Conservation (phyloP, 2,329 filamentous ascomycete species). For the Periconia digitata region DNA sequence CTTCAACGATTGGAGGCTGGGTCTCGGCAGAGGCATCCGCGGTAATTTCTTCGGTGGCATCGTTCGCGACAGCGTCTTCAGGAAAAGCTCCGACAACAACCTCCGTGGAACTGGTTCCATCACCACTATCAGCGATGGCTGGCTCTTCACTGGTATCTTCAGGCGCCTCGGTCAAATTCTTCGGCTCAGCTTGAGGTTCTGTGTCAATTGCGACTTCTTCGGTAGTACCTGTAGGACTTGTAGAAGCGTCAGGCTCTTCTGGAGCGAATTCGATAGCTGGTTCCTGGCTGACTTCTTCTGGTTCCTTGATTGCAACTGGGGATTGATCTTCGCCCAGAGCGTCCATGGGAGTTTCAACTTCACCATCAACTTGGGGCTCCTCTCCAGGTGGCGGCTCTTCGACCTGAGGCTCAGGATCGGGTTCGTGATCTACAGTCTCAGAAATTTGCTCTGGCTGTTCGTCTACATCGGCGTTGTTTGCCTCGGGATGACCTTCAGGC, state of each 20-base stretch:
- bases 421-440: slow-evolving; percentile 18
- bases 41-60: slow-evolving; percentile 5
- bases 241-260: slow-evolving; percentile 10
- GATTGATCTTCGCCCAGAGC: slow-evolving; percentile 24
- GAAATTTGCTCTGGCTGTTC: slow-evolving; percentile 24
- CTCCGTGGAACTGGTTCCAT: neutral
- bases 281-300: slow-evolving; percentile 26
- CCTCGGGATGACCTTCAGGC: neutral
- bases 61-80: neutral
- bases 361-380: too few relatives aligned
- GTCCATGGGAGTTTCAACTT: slow-evolving; percentile 34
- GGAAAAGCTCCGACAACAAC: neutral
- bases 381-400: too few relatives aligned
- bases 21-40: too few relatives aligned
- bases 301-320: slow-evolving; percentile 25
- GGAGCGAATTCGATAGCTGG: slow-evolving; percentile 3
- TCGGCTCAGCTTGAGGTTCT: neutral
- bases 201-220: slow-evolving; percentile 2
- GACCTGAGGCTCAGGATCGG: too few relatives aligned
- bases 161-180: neutral
- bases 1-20: neutral
- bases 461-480: slow-evolving; percentile 26
- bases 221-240: slow-evolving; percentile 9
- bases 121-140: too few relatives aligned
- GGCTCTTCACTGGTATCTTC: neutral